Evolutionary conservation across 2,329 filamentous ascomycete genomes (phyloP).

Genomic region (Cytospora mali): DNA sequence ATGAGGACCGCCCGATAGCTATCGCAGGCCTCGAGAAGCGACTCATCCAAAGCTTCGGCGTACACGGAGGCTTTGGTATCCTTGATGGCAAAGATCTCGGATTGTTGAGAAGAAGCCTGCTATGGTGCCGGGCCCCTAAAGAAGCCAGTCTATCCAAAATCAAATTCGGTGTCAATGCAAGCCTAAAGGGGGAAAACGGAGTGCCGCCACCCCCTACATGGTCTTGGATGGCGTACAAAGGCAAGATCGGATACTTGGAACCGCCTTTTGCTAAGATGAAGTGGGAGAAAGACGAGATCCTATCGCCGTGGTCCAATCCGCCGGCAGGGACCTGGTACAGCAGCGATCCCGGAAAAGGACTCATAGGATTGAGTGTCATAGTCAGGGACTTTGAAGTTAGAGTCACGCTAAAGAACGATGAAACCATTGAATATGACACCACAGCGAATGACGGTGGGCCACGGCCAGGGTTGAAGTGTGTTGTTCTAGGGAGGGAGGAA

Average conservation of each 20-base stretch:
- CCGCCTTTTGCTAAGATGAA: slow-evolving; percentile 2
- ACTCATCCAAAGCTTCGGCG: background rate
- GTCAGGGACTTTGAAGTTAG: background rate
- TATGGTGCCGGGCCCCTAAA: slow-evolving; percentile 34
- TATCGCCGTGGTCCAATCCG: background rate
- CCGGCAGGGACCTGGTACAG: background rate
- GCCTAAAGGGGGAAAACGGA: background rate
- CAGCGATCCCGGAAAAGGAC: background rate
- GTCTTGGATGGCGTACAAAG: slow-evolving; percentile 15
- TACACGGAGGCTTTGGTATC: background rate
- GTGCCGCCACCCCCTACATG: slow-evolving; percentile 1
- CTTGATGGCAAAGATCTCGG: slow-evolving; percentile 5
- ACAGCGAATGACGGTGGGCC: background rate
- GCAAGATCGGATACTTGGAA: background rate
- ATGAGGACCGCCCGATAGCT: slow-evolving; percentile 35
- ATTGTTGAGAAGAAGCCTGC: slow-evolving; percentile 33
- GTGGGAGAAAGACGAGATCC: slow-evolving; percentile 4
- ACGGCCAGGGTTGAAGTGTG: background rate
- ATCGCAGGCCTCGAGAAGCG: slow-evolving; percentile 33
- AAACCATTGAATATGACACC: background rate
- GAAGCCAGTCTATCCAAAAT: background rate
- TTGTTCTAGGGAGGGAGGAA: background rate
- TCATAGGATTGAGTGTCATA: background rate
- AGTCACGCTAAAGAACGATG: too few species aligned
- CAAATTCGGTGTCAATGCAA: background rate